Percentiles rank a stretch among this genome's conserved stretches.
phyloP scores from a whole-genome alignment of 2,329 filamentous ascomycete genomes.

The Pseudogymnoascus sp. region DNA sequence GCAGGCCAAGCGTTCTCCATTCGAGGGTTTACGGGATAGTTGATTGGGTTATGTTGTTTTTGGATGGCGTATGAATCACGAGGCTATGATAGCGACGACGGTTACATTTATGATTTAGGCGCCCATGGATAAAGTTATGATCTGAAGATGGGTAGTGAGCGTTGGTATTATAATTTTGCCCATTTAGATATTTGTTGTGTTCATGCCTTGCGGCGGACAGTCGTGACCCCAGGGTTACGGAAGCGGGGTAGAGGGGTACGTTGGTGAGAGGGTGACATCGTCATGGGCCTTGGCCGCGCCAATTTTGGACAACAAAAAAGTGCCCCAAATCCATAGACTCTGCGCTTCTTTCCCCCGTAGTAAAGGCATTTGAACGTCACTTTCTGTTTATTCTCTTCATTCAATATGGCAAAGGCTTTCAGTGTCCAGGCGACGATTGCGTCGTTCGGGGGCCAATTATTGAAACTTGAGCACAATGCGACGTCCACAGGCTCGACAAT shows the following conservation, averaged over 20 bases:
- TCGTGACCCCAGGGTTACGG: conserved; percentile 2
- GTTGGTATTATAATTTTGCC: neutral
- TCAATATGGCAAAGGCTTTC: conserved; percentile 43
- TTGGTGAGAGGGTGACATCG: neutral
- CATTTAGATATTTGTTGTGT: neutral
- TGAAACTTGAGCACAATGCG: conserved; percentile 86
- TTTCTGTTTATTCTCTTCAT: neutral
- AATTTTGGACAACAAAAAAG: conserved; percentile 1
- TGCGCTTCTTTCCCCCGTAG: neutral
- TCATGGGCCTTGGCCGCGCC: neutral
- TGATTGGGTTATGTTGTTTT: conserved; percentile 1
- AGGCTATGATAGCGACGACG: neutral
- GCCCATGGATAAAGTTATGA: neutral
- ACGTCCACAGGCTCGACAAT: conserved; percentile 75
- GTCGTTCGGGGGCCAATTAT: conserved; percentile 87
- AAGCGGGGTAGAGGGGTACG: conserved; percentile 1
- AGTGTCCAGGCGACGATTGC: conserved; percentile 82
- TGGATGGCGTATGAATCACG: conserved; percentile 4
- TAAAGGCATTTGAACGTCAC: neutral
- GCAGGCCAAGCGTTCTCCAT: conserved; percentile 3
- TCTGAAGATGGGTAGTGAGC: neutral
- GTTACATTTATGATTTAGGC: conserved; percentile 6
- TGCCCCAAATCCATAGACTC: neutral
- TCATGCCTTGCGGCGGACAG: neutral
- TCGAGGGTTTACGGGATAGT: neutral